Conservation (phyloP, 371 early-diverging fungal species). For the Mucor indicus region DNA sequence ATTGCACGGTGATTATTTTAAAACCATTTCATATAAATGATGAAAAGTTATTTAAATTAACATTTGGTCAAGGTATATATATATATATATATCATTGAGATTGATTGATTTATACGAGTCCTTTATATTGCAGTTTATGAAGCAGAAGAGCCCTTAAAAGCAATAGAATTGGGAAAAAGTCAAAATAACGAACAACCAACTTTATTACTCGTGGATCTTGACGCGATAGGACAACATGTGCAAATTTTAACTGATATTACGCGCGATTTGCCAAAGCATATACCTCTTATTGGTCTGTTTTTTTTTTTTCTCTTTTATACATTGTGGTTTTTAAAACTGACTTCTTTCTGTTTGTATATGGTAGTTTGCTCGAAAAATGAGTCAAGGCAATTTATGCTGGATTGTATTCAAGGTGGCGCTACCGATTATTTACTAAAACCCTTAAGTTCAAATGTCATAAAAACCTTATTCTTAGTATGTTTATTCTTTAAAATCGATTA, state of each 20-base stretch:
- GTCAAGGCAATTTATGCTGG: conserved; percentile 30
- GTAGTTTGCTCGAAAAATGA: conserved; percentile 38
- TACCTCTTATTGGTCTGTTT: too few relatives aligned
- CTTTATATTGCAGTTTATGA: conserved; percentile 25
- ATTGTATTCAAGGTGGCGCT: conserved; percentile 53
- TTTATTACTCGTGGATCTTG: conserved; percentile 22
- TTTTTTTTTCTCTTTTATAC: too few relatives aligned
- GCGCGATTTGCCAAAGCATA: too few relatives aligned
- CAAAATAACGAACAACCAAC: too few relatives aligned
- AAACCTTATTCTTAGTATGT: conserved; percentile 57
- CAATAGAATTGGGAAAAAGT: too few relatives aligned
- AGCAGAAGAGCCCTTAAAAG: conserved; percentile 23
- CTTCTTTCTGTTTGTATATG: too few relatives aligned
- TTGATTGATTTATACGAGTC: too few relatives aligned
- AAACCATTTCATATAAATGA: conserved; percentile 7
- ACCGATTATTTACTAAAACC: conserved; percentile 56
- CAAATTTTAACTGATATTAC: too few relatives aligned
- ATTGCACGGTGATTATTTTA: conserved; percentile 24
- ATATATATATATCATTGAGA: too few relatives aligned
- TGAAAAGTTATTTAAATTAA: conserved; percentile 13
- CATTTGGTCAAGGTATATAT: conserved; percentile 27
- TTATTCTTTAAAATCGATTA: too few relatives aligned
- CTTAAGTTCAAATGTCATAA: conserved; percentile 45
- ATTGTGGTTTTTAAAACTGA: too few relatives aligned
- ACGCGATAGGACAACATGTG: conserved; percentile 18